Percentiles rank a stretch among this genome's conserved stretches.
These are phyloP conservation scores for Scheffersomyces stipitis DNA, from an alignment of 805 yeast species.

Conservation along the genomic window DNA sequence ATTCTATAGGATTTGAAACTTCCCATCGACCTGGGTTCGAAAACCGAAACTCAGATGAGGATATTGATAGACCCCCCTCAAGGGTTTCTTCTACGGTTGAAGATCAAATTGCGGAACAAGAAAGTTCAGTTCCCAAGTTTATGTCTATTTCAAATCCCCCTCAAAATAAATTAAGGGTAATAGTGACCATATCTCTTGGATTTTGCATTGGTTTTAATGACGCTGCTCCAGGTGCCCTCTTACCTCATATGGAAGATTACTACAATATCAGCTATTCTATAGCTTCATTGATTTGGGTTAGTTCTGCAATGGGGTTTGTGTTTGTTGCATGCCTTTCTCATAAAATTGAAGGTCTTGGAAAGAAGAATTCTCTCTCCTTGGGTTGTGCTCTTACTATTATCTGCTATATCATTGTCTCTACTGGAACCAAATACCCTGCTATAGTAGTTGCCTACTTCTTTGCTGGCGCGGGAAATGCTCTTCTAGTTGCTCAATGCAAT, in stretches of 20 bases:
- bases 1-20: too few relatives aligned
- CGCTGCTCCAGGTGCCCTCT: slow-evolving; percentile 61
- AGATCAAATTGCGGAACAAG: too few relatives aligned
- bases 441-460: slow-evolving; percentile 51
- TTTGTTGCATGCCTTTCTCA: slow-evolving; percentile 51
- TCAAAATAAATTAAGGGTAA: slow-evolving; percentile 41
- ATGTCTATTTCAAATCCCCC: slow-evolving; percentile 47
- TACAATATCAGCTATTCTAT: slow-evolving; percentile 49
- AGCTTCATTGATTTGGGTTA: slow-evolving; percentile 60
- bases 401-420: slow-evolving; percentile 46
- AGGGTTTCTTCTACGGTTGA: too few relatives aligned
- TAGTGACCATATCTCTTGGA: slow-evolving; percentile 41
- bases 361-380: slow-evolving; percentile 34
- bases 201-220: slow-evolving; percentile 48
- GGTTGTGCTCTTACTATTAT: slow-evolving; percentile 37
- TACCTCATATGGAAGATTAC: slow-evolving; percentile 52
- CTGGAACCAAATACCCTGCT: slow-evolving; percentile 50
- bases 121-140: too few relatives aligned
- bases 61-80: too few relatives aligned
- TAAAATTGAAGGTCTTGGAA: slow-evolving; percentile 43
- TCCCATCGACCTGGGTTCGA: too few relatives aligned
- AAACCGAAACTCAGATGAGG: too few relatives aligned
- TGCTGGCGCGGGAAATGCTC: slow-evolving; percentile 60
- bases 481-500: slow-evolving; percentile 50
- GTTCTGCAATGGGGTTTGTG: slow-evolving; percentile 57